Evolutionary conservation across 805 yeast genomes (phyloP).

Genomic region (Pichia deserticola): DNA sequence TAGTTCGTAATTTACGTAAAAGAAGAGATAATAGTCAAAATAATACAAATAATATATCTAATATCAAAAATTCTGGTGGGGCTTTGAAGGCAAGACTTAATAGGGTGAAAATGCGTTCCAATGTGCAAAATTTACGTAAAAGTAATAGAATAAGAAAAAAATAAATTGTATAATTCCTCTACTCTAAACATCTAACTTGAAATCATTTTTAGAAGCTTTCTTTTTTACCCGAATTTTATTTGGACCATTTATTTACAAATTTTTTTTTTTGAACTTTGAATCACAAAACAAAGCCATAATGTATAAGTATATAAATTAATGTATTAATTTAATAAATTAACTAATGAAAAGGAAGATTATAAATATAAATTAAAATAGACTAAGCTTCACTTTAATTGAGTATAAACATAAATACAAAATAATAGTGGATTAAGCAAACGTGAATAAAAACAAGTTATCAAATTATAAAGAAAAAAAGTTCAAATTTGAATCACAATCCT

Average conservation of each 20-base stretch:
- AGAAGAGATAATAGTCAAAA: background rate
- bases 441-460: slow-evolving; percentile 4
- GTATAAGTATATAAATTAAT: no score
- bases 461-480: background rate
- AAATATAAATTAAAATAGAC: background rate
- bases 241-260: no score
- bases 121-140: slow-evolving; percentile 5
- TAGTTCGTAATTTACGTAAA: slow-evolving; percentile 1
- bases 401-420: slow-evolving; percentile 6
- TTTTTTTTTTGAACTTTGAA: no score
- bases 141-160: background rate
- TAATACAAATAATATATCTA: no score
- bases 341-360: no score
- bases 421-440: slow-evolving; percentile 6
- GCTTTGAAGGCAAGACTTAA: slow-evolving; percentile 6
- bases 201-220: no score
- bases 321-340: no score
- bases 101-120: slow-evolving; percentile 5
- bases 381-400: slow-evolving; percentile 2
- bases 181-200: no score
- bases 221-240: no score
- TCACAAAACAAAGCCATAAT: no score
- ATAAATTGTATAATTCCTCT: background rate
- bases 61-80: background rate
- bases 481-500: slow-evolving; percentile 14